phyloP scores from a whole-genome alignment of 495 filamentous ascomycete genomes.

The Penicillium bovifimosum region DNA sequence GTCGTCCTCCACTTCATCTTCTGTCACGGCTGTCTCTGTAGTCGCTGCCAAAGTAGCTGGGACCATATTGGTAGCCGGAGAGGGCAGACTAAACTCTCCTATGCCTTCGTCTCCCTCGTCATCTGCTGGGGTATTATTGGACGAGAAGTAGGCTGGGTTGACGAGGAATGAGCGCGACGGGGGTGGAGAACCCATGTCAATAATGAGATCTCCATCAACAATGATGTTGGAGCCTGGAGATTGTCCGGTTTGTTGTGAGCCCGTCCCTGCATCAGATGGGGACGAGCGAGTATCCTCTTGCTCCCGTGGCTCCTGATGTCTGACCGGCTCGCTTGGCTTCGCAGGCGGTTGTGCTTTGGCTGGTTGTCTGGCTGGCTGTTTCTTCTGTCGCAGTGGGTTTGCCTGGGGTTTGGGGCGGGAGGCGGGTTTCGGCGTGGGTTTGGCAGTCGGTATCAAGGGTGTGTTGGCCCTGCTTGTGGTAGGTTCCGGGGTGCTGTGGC shows the following conservation, averaged over 20 bases:
- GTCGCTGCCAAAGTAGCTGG: conserved; percentile 7
- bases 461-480: conserved; percentile 32
- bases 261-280: conserved; percentile 32
- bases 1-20: conserved; percentile 35
- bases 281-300: conserved; percentile 22
- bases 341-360: conserved; percentile 10
- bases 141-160: conserved; percentile 40
- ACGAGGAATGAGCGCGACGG: conserved; percentile 34
- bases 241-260: conserved; percentile 32
- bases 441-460: conserved; percentile 25
- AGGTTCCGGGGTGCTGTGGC: conserved; percentile 37
- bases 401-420: conserved; percentile 30
- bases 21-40: conserved; percentile 7
- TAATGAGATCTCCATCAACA: conserved; percentile 44
- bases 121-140: conserved; percentile 34
- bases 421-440: conserved; percentile 26
- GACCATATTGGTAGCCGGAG: conserved; percentile 28
- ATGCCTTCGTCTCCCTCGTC: conserved; percentile 38
- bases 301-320: conserved; percentile 13
- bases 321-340: conserved; percentile 14
- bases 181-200: conserved; percentile 47
- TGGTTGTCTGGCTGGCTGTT: conserved; percentile 16
- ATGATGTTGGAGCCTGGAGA: conserved; percentile 44
- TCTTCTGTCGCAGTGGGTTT: conserved; percentile 34
- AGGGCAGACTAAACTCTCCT: conserved; percentile 37